Base-by-base conservation (phyloP, 441 rosid species). In the Croton setiger region DNA sequence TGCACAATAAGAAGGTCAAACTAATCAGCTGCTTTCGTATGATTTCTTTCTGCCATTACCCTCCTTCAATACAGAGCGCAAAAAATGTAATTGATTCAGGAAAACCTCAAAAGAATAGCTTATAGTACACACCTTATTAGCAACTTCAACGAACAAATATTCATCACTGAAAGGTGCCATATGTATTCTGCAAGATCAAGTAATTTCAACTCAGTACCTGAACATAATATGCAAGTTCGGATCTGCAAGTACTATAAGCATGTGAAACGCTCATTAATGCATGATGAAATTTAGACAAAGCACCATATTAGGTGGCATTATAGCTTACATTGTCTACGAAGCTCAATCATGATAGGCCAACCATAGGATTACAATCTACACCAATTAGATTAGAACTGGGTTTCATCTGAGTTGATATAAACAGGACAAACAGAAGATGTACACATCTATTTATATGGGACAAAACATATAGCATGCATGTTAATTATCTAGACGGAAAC, bases 141-240 rank as follows among this genome's bases (percentile, higher is more conserved):
- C 99, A 84, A 95, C 87, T 83, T 95, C 98, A 80, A 87, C 74
- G 80, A 83, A 95, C 37, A 95, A 81, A 76, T 87, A 90, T 75
- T 95, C 98, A 82, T 95, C 99, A 15, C 92, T 92, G 73, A 95
- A 92, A 75, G 98, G 98, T 67, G 98, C 97, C 97, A 92, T 90
- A 74, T 95, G 97, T 65, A 95, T 88, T 95, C 99, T 92, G 82
- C 87, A 85, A 69, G 41, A 69, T 64, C 27, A 44, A 79, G 45
- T 47, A 78, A 73, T 62, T 52, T 57, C 67, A 66, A 65, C 55
- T 67, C 27, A 64, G 23, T 61, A 67, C 49, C 43, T 62, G 43
- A 73, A 20, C 58, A 70, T n/a, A 58, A 11, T 27, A 12, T 17
- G 2, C 21, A 7, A 54, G 54, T 47, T 51, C 31, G 31, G 63